Evolutionary conservation across 768 basidiomycete genomes (phyloP).

Genomic region (Tephrocybe sp.): DNA sequence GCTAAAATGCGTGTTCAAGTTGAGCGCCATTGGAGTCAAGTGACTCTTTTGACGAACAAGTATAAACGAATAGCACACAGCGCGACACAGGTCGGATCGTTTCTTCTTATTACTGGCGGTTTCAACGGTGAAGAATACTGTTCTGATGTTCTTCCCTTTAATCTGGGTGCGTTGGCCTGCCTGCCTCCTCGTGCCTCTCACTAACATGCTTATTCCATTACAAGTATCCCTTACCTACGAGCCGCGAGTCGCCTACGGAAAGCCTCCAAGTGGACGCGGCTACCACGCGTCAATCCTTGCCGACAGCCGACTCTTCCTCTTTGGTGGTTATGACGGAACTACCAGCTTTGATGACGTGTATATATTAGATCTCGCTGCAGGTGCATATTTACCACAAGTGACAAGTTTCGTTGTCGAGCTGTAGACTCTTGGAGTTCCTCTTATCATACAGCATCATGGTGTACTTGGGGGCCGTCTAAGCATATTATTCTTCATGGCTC

Average conservation of each 20-base stretch:
- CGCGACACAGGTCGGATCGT: conserved; percentile 88
- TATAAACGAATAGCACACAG: conserved; percentile 80
- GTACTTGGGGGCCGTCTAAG: no score
- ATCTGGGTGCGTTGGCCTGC: conserved; percentile 60
- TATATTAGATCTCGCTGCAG: conserved; percentile 82
- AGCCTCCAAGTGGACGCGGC: conserved; percentile 71
- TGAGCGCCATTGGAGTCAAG: conserved; percentile 44
- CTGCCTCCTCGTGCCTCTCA: background rate
- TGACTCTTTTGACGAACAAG: conserved; percentile 37
- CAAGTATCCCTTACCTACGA: conserved; percentile 89
- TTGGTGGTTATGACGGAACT: conserved; percentile 87
- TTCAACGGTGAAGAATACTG: conserved; percentile 80
- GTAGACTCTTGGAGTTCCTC: background rate
- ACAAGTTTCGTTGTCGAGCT: conserved; percentile 69
- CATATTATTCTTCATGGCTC: no score
- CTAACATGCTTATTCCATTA: conserved; percentile 4
- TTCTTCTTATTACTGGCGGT: conserved; percentile 87
- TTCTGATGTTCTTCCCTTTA: conserved; percentile 78
- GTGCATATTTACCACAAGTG: conserved; percentile 89
- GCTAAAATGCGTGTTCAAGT: conserved; percentile 30
- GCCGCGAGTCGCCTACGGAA: conserved; percentile 63
- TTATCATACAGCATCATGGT: no score
- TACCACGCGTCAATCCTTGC: conserved; percentile 84
- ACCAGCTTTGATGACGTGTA: conserved; percentile 85
- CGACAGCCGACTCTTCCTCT: conserved; percentile 82